Evolutionary conservation across 2,329 filamentous ascomycete species (phyloP), one percentile per base, ranked within the genome.

Genomic region (Phialophora verrucosa): DNA sequence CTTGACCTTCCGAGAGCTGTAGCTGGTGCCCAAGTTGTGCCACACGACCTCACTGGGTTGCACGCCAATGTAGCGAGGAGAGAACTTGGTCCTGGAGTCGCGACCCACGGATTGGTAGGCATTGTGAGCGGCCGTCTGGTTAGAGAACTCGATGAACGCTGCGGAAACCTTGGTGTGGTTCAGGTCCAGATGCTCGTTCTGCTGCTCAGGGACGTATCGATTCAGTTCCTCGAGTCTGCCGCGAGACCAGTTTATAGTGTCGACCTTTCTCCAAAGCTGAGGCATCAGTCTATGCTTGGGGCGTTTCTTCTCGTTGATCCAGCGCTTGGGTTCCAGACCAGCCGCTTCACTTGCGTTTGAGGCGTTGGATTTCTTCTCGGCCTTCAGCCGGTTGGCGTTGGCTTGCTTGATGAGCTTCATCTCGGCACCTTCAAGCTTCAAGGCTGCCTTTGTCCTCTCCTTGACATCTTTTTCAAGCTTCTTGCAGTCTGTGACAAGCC

Each of bases 131-230:
- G 91, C 90, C 59, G 90, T 85, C 75, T 97, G 92, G 0, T 86
- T 88, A 51, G 85, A 83, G 74, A 97, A 99, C 76, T 98, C 93
- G 73, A 98, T 88, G 72, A 99, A 99, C 8, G 94, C 91, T 23
- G 92, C 90, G 11, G 90, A 86, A 11, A 92, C 81, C 67, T 87
- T 85, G 67, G 87, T 85, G 69, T 88, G 86, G 55, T 83, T 87
- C 23, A 90, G 84, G 44, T 90, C 86, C 20, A 82, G 79, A 58
- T 83, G 85, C 74, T 93, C 90, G 38, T 84, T 83, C 50, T 82
- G 82, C 75, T 95, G 91, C 23, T 83, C 79, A 17, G 88, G 82
- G n/a, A 92, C 88, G 64, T 90, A 84, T 3, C 90, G 87, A 56
- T 92, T 87, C 38, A 93, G 84, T 38, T 87, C 86, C 58, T 88